Conservation (phyloP, 192 early-diverging fungal species). For the Backusella mclennaniae region DNA sequence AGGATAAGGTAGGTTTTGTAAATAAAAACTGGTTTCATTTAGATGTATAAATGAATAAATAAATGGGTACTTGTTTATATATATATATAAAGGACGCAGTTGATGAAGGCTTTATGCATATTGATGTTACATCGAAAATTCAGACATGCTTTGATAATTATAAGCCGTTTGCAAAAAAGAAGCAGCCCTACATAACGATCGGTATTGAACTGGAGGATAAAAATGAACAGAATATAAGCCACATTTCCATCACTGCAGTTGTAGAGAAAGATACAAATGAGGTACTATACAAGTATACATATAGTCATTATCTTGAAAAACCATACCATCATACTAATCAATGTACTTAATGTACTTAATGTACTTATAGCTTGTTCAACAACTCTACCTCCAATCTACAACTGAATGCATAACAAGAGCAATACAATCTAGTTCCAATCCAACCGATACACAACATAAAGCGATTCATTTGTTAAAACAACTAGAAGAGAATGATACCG, state of each 20-base stretch:
- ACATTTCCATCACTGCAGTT: constrained; percentile 6
- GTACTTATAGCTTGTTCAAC: background rate
- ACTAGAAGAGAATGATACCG: background rate
- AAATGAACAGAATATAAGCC: constrained; percentile 11
- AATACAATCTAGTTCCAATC: constrained; percentile 1
- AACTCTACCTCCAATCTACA: constrained; percentile 1
- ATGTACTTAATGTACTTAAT: background rate
- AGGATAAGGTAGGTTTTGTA: background rate
- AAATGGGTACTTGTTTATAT: background rate
- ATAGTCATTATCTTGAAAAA: background rate
- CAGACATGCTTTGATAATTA: background rate
- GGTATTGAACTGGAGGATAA: constrained; percentile 7
- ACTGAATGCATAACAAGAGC: constrained; percentile 8
- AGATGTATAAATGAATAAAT: background rate
- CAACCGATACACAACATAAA: background rate
- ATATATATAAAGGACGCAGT: background rate
- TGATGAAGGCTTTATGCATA: constrained; percentile 14
- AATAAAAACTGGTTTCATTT: background rate
- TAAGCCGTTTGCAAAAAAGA: background rate
- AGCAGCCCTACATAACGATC: background rate
- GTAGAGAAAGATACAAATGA: constrained; percentile 3
- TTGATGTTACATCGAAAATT: constrained; percentile 3
- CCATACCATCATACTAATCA: background rate
- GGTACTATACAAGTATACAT: background rate
- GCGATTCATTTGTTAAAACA: constrained; percentile 3